Percentiles rank a stretch among this genome's conserved stretches.
phyloP scores from a whole-genome alignment of 257 asterid species.

The Prunella vulgaris region DNA sequence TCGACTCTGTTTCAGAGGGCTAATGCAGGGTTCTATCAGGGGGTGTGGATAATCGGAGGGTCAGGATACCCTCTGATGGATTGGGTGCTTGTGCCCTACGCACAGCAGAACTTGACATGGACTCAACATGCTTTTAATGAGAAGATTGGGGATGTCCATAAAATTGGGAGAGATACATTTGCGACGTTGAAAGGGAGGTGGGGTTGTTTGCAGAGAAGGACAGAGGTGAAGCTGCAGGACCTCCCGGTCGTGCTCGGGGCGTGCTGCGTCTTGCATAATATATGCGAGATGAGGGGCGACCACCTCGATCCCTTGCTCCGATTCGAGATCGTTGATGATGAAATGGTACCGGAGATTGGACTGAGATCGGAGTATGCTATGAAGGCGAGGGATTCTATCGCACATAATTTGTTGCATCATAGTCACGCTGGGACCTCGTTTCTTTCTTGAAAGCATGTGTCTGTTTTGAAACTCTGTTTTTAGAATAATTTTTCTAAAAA shows the following conservation, averaged over 20 bases:
- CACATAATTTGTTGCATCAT: constrained; percentile 85
- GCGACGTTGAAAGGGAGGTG: constrained; percentile 79
- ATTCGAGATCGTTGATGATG: constrained; percentile 77
- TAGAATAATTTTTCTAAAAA: too few relatives aligned
- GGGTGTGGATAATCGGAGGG: constrained; percentile 75
- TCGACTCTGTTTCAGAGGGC: constrained; percentile 79
- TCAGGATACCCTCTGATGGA: constrained; percentile 78
- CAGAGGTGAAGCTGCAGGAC: constrained; percentile 86
- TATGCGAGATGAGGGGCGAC: constrained; percentile 78
- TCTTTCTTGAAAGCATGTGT: constrained; percentile 29
- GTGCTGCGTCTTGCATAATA: constrained; percentile 89
- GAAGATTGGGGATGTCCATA: constrained; percentile 58
- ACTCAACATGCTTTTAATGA: constrained; percentile 89
- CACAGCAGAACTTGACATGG: constrained; percentile 81
- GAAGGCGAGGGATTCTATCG: constrained; percentile 72
- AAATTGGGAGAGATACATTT: constrained; percentile 52
- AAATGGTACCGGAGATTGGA: constrained; percentile 66
- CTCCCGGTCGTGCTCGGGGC: constrained; percentile 90
- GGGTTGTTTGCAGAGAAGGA: constrained; percentile 84
- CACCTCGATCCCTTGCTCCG: constrained; percentile 40
- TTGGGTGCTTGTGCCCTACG: constrained; percentile 87
- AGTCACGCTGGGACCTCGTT: constrained; percentile 90
- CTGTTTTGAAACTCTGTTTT: not conserved
- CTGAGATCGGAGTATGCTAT: constrained; percentile 61
- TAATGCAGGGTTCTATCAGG: constrained; percentile 58